phyloP scores from a whole-genome alignment of 1,139 yeast genomes.

The Protomyces inundatus region DNA sequence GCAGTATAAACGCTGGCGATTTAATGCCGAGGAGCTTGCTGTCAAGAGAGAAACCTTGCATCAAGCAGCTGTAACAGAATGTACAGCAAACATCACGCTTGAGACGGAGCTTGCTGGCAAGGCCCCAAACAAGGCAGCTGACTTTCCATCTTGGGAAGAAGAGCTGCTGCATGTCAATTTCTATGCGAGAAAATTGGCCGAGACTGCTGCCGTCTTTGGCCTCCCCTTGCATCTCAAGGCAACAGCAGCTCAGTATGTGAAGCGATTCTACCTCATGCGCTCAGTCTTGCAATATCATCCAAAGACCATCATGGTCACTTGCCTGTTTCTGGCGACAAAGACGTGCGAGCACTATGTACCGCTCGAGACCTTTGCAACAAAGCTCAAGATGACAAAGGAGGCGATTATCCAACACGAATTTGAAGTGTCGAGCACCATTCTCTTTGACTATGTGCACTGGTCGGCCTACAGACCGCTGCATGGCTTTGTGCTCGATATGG shows the following conservation, averaged over 20 bases:
- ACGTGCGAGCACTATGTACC: conserved; percentile 86
- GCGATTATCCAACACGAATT: conserved; percentile 70
- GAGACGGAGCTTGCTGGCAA: conserved; percentile 38
- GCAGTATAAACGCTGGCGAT: conserved; percentile 84
- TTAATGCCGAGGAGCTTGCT: conserved; percentile 52
- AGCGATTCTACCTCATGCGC: conserved; percentile 70
- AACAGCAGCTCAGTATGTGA: conserved; percentile 78
- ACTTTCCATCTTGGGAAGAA: conserved; percentile 40
- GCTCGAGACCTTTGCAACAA: conserved; percentile 70
- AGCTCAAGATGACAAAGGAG: conserved; percentile 33
- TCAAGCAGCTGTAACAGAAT: conserved; percentile 48
- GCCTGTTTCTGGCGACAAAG: conserved; percentile 86
- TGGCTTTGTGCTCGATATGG: conserved; percentile 88
- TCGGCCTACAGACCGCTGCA: conserved; percentile 84
- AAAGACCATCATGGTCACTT: conserved; percentile 71
- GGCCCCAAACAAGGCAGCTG: conserved; percentile 35
- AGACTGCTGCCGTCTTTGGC: conserved; percentile 34
- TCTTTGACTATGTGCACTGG: conserved; percentile 77
- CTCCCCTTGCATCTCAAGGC: conserved; percentile 51
- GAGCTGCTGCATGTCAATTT: conserved; percentile 38
- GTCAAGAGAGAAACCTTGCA: conserved; percentile 49
- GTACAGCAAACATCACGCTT: conserved; percentile 39
- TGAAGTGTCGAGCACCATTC: conserved; percentile 61
- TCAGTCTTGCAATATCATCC: conserved; percentile 88
- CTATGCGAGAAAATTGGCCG: conserved; percentile 14